phyloP scores from a whole-genome alignment of 2,329 filamentous ascomycete species.

The Ascochyta lentis region DNA sequence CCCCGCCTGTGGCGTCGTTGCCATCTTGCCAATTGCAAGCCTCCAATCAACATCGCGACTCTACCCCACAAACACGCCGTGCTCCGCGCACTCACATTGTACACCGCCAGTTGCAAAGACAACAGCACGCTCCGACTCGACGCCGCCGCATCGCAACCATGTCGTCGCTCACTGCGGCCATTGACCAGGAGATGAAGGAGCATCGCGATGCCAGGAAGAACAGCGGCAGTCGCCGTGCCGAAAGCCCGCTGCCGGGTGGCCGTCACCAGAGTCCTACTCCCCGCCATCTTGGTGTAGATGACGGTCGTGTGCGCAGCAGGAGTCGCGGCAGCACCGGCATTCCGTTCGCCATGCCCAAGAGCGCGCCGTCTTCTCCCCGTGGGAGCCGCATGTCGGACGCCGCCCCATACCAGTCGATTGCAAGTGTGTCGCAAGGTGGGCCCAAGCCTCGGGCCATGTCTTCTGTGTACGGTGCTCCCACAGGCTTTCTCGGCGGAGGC shows the following conservation, averaged over 20 bases:
- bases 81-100: conserved; percentile 7
- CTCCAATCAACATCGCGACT: conserved; percentile 10
- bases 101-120: conserved; percentile 6
- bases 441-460: conserved; percentile 56
- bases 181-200: conserved; percentile 79
- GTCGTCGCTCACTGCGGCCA: conserved; percentile 73
- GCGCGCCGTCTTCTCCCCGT: conserved; percentile 39
- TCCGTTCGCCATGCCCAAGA: conserved; percentile 32
- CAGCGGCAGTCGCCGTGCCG: conserved; percentile 32
- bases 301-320: conserved; percentile 40
- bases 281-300: conserved; percentile 60
- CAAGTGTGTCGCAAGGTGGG: conserved; percentile 52
- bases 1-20: conserved; percentile 22
- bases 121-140: conserved; percentile 3
- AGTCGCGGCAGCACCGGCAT: conserved; percentile 42
- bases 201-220: conserved; percentile 59
- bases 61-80: conserved; percentile 31
- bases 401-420: conserved; percentile 53
- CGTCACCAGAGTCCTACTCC: conserved; percentile 65
- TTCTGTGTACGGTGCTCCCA: conserved; percentile 43
- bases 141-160: conserved; percentile 51
- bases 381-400: conserved; percentile 44
- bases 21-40: conserved; percentile 17
- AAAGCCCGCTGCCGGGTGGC: conserved; percentile 41
- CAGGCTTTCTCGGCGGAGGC: conserved; percentile 30